phyloP scores from a whole-genome alignment of 768 basidiomycete species.

The Infundibulicybe gibba region DNA sequence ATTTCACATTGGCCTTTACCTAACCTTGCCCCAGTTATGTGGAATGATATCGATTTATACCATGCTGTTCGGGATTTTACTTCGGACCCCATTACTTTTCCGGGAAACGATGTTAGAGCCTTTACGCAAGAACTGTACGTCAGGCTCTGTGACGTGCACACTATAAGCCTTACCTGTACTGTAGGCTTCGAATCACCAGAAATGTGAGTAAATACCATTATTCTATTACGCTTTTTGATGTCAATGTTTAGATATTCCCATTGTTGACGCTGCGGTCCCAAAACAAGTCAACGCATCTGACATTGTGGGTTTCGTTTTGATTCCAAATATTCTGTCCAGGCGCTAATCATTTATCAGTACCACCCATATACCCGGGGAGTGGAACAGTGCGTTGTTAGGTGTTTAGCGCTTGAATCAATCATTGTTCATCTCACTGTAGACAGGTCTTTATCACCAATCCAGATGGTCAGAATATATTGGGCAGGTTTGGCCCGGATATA shows the following conservation, averaged over 20 bases:
- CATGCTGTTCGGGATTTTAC: conserved; percentile 70
- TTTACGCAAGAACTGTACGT: conserved; percentile 59
- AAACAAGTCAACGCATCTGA: conserved; percentile 58
- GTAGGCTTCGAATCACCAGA: conserved; percentile 42
- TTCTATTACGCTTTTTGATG: not conserved
- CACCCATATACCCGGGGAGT: conserved; percentile 61
- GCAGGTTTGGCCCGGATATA: conserved; percentile 76
- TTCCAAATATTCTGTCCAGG: not conserved
- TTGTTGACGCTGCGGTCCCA: conserved; percentile 62
- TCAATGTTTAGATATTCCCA: conserved; percentile 55
- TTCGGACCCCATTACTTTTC: conserved; percentile 60
- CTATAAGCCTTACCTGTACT: not conserved
- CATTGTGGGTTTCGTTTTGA: conserved; percentile 37
- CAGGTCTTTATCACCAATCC: conserved; percentile 73
- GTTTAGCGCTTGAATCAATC: not conserved
- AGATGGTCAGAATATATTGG: conserved; percentile 69
- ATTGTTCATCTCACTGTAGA: conserved; percentile 25
- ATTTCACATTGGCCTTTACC: not conserved
- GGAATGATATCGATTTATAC: conserved; percentile 78
- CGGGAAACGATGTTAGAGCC: conserved; percentile 43
- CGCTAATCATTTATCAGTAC: conserved; percentile 40
- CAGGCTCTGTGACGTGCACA: not conserved
- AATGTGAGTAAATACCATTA: conserved; percentile 26
- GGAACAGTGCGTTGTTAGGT: conserved; percentile 39
- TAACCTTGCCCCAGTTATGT: conserved; percentile 47